A percentile compares a stretch with the other conserved stretches of the same genome.
phyloP scores from a whole-genome alignment of 441 rosid genomes.

The Mallotus repandus region DNA sequence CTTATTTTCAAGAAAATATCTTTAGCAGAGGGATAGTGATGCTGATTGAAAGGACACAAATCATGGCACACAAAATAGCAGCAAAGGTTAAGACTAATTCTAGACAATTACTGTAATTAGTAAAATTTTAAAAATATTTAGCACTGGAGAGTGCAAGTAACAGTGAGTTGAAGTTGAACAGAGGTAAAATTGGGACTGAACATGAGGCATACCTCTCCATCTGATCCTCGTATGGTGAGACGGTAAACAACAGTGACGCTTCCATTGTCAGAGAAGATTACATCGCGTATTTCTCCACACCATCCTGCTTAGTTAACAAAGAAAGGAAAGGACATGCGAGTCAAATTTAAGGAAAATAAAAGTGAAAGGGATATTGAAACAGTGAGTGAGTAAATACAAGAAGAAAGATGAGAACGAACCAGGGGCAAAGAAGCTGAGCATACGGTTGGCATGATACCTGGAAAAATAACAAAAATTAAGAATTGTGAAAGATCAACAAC shows the following conservation, averaged over 20 bases:
- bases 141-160: no score
- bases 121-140: neutral
- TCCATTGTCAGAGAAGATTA: constrained; percentile 82
- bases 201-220: constrained; percentile 72
- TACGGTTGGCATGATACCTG: constrained; percentile 97
- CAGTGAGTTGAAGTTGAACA: no score
- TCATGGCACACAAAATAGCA: neutral
- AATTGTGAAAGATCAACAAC: neutral
- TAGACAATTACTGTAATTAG: neutral
- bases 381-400: neutral
- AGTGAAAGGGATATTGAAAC: neutral
- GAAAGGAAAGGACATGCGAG: neutral
- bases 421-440: constrained; percentile 96
- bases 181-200: neutral
- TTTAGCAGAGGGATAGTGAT: no score
- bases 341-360: no score
- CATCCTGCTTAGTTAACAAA: constrained; percentile 50
- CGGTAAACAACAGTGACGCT: constrained; percentile 91
- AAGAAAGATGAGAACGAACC: constrained; percentile 44
- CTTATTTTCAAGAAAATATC: no score
- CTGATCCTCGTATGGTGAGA: constrained; percentile 88
- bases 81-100: neutral
- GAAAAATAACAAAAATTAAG: neutral
- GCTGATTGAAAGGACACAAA: neutral
- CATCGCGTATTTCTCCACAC: constrained; percentile 99